Evolutionary conservation across 331 rosid species (phyloP).

Genomic region (Rhamnella rubrinervis): DNA sequence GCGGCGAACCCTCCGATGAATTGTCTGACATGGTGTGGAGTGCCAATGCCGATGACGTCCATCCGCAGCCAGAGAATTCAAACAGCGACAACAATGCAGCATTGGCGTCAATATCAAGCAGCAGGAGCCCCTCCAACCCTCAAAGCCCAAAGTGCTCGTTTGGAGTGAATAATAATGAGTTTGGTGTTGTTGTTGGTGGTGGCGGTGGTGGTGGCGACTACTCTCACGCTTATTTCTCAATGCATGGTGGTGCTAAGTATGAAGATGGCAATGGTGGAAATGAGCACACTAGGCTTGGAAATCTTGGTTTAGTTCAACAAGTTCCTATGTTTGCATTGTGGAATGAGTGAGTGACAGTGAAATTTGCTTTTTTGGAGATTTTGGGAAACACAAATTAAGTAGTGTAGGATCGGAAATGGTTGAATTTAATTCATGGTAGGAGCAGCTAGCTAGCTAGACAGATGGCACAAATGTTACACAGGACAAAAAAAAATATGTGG

Average conservation of each 20-base stretch:
- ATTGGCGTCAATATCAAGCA: conserved; percentile 31
- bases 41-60: conserved; percentile 24
- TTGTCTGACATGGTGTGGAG: conserved; percentile 74
- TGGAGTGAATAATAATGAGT: conserved; percentile 31
- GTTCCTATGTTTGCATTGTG: conserved; percentile 87
- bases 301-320: conserved; percentile 62
- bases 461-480: not conserved
- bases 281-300: conserved; percentile 50
- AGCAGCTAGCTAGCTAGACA: conserved; percentile 1
- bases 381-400: not conserved
- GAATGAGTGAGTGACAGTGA: conserved; percentile 44
- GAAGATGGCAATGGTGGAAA: conserved; percentile 54
- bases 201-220: conserved; percentile 51
- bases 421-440: conserved; percentile 9
- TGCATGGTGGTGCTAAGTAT: conserved; percentile 50
- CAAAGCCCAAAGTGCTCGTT: conserved; percentile 47
- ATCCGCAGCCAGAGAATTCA: conserved; percentile 31
- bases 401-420: not conserved
- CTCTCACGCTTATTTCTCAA: conserved; percentile 55
- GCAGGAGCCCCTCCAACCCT: conserved; percentile 39
- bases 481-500: too few relatives aligned
- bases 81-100: conserved; percentile 24
- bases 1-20: conserved; percentile 50
- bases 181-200: conserved; percentile 35
- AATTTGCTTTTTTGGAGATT: not conserved